Conservation (phyloP, 1,284 basidiomycete species). For the Trametes polyzona region DNA sequence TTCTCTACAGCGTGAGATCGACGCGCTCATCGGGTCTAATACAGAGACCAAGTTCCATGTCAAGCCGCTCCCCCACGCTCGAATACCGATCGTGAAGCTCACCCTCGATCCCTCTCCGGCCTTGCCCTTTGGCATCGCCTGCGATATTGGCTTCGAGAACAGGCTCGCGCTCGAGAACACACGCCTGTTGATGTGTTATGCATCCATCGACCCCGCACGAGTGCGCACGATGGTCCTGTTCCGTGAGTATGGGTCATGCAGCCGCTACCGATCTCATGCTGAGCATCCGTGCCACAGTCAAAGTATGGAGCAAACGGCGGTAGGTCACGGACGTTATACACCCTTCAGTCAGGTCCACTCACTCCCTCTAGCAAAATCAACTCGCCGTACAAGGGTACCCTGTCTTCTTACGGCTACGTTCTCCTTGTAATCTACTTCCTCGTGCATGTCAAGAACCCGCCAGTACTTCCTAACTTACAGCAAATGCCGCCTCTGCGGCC, state of each 20-base stretch:
- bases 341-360: neutral
- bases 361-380: slow-evolving; percentile 87
- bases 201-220: slow-evolving; percentile 94
- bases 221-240: slow-evolving; percentile 95
- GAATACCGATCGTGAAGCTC: slow-evolving; percentile 98
- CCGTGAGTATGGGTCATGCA: slow-evolving; percentile 58
- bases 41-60: slow-evolving; percentile 97
- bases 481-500: slow-evolving; percentile 86
- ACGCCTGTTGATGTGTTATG: slow-evolving; percentile 93
- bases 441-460: slow-evolving; percentile 94
- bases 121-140: slow-evolving; percentile 89
- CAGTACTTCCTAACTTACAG: slow-evolving; percentile 90
- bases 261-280: neutral
- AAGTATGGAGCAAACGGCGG: slow-evolving; percentile 98
- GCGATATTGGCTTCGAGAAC: slow-evolving; percentile 99
- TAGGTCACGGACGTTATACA: slow-evolving; percentile 35
- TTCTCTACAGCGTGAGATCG: slow-evolving; percentile 6
- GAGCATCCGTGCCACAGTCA: slow-evolving; percentile 59
- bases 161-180: slow-evolving; percentile 97
- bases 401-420: slow-evolving; percentile 98
- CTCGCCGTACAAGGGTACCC: slow-evolving; percentile 94
- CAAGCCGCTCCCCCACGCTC: slow-evolving; percentile 94
- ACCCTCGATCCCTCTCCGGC: slow-evolving; percentile 90
- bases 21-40: slow-evolving; percentile 8
- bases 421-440: slow-evolving; percentile 97